phyloP scores from a whole-genome alignment of 305 asterid species.

The Fraxinus paxiana region DNA sequence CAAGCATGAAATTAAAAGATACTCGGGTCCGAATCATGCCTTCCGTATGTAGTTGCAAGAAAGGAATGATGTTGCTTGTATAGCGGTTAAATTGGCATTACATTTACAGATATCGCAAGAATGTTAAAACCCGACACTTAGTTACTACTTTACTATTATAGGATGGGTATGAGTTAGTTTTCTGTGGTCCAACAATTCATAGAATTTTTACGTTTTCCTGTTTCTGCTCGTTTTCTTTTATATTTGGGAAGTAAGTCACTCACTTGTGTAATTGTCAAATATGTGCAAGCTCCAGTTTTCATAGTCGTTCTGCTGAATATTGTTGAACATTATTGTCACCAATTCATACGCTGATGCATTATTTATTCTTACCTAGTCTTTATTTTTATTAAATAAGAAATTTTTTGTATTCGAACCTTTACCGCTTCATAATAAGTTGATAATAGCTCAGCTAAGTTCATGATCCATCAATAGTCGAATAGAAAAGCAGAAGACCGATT shows the following conservation, averaged over 20 bases:
- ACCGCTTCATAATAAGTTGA: neutral
- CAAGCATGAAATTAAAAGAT: slow-evolving; percentile 30
- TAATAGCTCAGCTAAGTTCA: neutral
- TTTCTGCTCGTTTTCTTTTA: neutral
- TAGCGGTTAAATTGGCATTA: neutral
- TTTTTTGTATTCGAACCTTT: neutral
- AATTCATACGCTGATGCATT: neutral
- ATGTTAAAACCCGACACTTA: neutral
- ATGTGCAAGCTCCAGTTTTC: neutral
- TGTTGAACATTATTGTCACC: neutral
- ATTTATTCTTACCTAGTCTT: neutral
- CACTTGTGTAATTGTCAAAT: neutral
- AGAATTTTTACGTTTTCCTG: neutral
- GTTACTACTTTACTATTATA: neutral
- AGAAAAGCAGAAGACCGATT: neutral
- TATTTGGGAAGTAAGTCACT: neutral
- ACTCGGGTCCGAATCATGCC: neutral
- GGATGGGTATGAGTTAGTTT: neutral
- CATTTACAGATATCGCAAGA: neutral
- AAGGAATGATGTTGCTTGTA: neutral
- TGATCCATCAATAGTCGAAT: neutral
- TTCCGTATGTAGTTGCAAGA: slow-evolving; percentile 14
- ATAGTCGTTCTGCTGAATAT: neutral
- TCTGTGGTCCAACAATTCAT: neutral
- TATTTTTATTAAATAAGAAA: neutral